phyloP scores from a whole-genome alignment of 805 yeast species.

The Ogataea henricii region DNA sequence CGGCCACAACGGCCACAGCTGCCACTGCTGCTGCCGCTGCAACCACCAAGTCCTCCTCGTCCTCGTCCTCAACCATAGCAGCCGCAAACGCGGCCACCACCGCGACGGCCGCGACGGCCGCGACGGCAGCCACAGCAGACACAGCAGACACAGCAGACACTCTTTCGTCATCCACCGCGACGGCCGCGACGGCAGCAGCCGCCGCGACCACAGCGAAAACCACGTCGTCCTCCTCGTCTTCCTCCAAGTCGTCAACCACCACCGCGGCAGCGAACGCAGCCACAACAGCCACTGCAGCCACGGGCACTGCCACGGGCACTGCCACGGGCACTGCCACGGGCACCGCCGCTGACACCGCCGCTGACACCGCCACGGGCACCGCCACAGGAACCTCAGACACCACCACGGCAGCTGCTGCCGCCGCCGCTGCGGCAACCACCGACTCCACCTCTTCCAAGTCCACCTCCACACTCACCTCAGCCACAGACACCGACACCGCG shows the following conservation, averaged over 20 bases:
- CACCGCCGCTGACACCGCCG: conserved; percentile 13
- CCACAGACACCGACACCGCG: conserved; percentile 18
- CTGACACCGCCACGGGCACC: no score
- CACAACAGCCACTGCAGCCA: background rate
- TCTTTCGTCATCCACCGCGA: background rate
- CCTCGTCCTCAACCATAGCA: conserved; percentile 1
- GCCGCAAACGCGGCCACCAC: conserved; percentile 2
- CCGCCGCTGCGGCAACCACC: conserved; percentile 12
- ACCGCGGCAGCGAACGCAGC: conserved; percentile 3
- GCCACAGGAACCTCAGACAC: conserved; percentile 29
- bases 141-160: conserved; percentile 7
- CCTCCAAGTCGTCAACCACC: conserved; percentile 11
- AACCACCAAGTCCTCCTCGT: background rate
- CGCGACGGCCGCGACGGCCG: conserved; percentile 8
- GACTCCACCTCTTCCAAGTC: conserved; percentile 27
- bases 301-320: conserved; percentile 6
- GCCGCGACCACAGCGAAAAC: conserved; percentile 6
- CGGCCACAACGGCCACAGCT: conserved; percentile 14
- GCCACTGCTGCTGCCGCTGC: conserved; percentile 9
- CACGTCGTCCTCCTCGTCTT: conserved; percentile 2
- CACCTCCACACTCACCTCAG: conserved; percentile 29
- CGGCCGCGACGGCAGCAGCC: background rate
- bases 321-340: conserved; percentile 11
- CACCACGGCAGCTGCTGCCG: no score
- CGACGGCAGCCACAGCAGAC: conserved; percentile 10